Evolutionary conservation across 192 early-diverging fungal genomes (phyloP), one percentile per base, ranked within the genome.

Genomic region (Coemansia furcata): DNA sequence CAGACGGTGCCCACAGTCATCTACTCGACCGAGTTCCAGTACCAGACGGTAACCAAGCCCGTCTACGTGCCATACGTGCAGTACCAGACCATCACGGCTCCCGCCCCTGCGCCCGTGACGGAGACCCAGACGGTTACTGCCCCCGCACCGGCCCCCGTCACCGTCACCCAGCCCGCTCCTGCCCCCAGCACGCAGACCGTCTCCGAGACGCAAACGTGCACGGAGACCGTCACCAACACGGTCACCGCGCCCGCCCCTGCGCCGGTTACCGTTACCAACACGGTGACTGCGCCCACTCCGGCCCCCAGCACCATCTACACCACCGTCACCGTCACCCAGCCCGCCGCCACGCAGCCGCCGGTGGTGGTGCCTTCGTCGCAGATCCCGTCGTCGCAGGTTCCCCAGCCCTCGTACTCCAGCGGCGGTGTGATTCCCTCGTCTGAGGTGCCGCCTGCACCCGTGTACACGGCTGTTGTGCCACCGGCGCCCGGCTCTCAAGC

Each of bases 1-100:
- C 49, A 74, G 62, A 67, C 68, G 4, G 72, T 80, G 4, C 69
- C 65, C 10, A 63, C 68, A 5, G 67, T 71, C 1, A 64, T 81
- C 3, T 29, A 52, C 26, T 71, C 76, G 74, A 81, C 78, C 23
- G 73, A 76, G 67, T 35, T 72, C 37, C 66, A 72, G 78, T 80
- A 81, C 60, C 39, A 63, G 8, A 76, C 78, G 1, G 46, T 76
- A 6, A 81, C 78, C 52, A 72, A 76, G 69, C 78, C 78, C 15
- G 78, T 81, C 0, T 81, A 81, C 35, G 78, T 81, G 23, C 78
- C 78, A 2, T 81, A 81, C 33, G 78, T 81, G 55, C 78, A 81
- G 70, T 69, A 63, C n/a, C 50, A 67, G 46, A 75, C 73, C 30
- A 49, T 68, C 47, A 77, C 75, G 15, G 75, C 75, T 0, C 70